Evolutionary conservation across 2,329 filamentous ascomycete genomes (phyloP).

Genomic region (Fusarium pseudoanthophilum): DNA sequence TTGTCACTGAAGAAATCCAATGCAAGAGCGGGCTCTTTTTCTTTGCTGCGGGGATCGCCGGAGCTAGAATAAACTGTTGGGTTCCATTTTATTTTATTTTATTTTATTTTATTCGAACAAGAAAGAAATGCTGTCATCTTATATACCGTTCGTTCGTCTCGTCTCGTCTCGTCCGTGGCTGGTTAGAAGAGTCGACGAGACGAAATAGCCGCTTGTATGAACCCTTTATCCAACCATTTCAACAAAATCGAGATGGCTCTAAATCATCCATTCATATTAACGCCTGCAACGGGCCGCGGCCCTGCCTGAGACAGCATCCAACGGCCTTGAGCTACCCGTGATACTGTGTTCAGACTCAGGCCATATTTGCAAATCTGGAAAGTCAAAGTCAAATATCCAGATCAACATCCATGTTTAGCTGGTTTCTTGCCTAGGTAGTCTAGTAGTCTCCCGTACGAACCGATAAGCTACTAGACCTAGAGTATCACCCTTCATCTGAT

Average conservation of each 20-base stretch:
- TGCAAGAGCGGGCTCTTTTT: background rate
- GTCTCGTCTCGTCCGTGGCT: background rate
- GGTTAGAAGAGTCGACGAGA: background rate
- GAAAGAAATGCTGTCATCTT: background rate
- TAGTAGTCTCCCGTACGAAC: background rate
- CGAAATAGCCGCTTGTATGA: constrained; percentile 4
- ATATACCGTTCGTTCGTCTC: background rate
- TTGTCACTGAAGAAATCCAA: background rate
- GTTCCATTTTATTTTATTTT: background rate
- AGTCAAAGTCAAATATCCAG: background rate
- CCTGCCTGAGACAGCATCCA: constrained; percentile 10
- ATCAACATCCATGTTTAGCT: background rate
- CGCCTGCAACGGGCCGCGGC: constrained; percentile 28
- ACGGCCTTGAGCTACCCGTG: background rate
- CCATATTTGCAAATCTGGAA: background rate
- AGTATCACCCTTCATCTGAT: constrained; percentile 1
- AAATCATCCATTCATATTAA: background rate
- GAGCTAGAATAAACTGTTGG: constrained; percentile 5
- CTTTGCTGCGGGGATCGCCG: constrained; percentile 11
- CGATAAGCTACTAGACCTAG: background rate
- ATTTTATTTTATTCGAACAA: background rate
- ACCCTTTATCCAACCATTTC: constrained; percentile 2
- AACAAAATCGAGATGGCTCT: background rate
- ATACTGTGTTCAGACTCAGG: background rate
- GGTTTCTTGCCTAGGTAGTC: background rate